Base-by-base conservation (phyloP, 805 yeast species). In the Ogataea parapolymorpha region DNA sequence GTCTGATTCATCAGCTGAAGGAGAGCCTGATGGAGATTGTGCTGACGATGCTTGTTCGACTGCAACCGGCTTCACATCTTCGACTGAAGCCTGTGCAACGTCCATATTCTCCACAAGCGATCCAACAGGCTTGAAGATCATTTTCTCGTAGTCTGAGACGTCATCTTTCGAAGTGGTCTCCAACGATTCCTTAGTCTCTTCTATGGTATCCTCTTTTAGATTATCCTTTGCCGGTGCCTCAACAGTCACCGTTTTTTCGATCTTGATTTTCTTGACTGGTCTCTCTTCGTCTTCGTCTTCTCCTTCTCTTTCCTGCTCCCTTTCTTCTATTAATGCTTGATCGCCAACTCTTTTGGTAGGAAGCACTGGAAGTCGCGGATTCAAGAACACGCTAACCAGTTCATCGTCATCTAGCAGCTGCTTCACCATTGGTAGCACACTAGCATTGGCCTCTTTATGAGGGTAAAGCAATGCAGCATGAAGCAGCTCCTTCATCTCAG, bases 341-440 rank as follows among this genome's bases (percentile, higher is more conserved):
- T 35, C 26, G 24, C 8, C 6, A 23, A 17, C 23, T 30, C 39
- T 32, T 29, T 51, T 46, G 31, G 37, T 24, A 9, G 63, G 54
- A 11, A 62, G 39, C n/a, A 61, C 32, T 3, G 96, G 95, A 51
- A 87, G 75, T 53, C 93, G 70, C 30, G 96, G 95, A 53, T 84
- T 83, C 39, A 77, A 72, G 51, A 86, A 68, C 1, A 83, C 68
- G 54, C 85, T 77, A 30, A 81, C 57, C 15, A 75, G 56, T 7
- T 69, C 73, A 53, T 79, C 77, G 30, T 66, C 59, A 11, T 69
- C 70, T 3, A 83, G 57, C 5, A 84, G 54, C 2, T 68, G 63
- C 10, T 77, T 61, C 1, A 84, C 82, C 43, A 90, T 77, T 7
- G 96, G 95, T 45, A 85, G 67, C 23, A 85, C 69, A 11, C 88